A percentile compares a stretch with the other conserved stretches of the same genome.
phyloP scores from a whole-genome alignment of 2,329 filamentous ascomycete species.

The Falciphora oryzae region DNA sequence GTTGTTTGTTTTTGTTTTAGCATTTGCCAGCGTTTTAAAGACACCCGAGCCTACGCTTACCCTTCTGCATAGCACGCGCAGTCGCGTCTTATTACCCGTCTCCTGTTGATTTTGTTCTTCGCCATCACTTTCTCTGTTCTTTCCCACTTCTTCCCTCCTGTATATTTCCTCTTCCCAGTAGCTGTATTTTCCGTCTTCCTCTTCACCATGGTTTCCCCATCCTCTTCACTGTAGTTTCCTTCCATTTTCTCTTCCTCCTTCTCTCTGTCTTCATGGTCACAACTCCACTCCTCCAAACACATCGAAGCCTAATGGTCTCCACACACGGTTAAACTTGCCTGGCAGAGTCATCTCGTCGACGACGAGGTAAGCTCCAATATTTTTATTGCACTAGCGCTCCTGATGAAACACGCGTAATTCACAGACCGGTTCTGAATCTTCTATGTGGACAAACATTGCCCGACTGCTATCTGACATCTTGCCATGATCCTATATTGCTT shows the following conservation, averaged over 20 bases:
- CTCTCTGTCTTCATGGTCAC: too few species aligned
- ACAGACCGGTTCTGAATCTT: slow-evolving; percentile 80
- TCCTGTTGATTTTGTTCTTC: slow-evolving; percentile 20
- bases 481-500: background rate
- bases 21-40: background rate
- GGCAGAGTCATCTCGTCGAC: background rate
- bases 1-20: background rate
- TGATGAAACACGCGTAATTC: slow-evolving; percentile 69
- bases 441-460: slow-evolving; percentile 66
- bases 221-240: background rate
- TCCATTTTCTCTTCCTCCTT: background rate
- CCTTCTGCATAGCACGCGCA: background rate
- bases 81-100: slow-evolving; percentile 27
- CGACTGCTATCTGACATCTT: slow-evolving; percentile 69
- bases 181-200: too few species aligned
- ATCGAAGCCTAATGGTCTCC: too few species aligned
- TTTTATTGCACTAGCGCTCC: background rate
- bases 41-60: background rate
- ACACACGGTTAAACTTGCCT: background rate
- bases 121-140: slow-evolving; percentile 3
- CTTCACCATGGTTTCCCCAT: too few species aligned
- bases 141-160: slow-evolving; percentile 25
- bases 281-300: background rate
- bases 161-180: background rate
- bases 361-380: background rate